Base-by-base conservation (phyloP, 2,329 filamentous ascomycete species). In the Venturia effusa region DNA sequence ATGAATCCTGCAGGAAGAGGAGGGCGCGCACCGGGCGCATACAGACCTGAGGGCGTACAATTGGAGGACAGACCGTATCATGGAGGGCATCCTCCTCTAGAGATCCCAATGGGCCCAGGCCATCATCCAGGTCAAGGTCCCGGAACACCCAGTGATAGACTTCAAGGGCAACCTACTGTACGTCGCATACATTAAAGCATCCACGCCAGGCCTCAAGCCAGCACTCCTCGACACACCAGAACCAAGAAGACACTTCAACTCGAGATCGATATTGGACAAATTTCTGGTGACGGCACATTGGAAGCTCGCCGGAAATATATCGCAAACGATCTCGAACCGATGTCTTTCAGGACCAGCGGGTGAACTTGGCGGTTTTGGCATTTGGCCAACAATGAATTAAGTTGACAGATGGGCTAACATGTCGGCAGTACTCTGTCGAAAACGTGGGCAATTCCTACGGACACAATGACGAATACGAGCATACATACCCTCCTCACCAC, bases 101-200 rank as follows among this genome's bases (percentile, higher is more conserved):
- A 89, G 68, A 90, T 91, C 73, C 88, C 87, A 65, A 82, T 84
- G 76, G 86, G 83, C 4, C 82, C 83, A 64, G 77, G 81, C 59
- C 51, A 57, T 30, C 75, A 57, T 57, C 75, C 79, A 32, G 32
- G 34, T 22, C 32, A 40, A 34, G 75, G 75, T 30, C 72, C 74
- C 61, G 76, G 79, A 65, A 87, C 85, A 24, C 84, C 88, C 0
- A 87, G 85, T 70, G 93, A 97, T 76, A 83, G 87, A 64, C 79
- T 97, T 61, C 85, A 88, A 65, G 82, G 92, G 67, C 92, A 97
- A 74, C 90, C 91, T 61, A 93, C 92, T 64, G 89, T 93, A 76
- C 48, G 19, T 57, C 27, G 30, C 51, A 57, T 34, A 22, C 30
- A 10, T 8, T 32, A 7, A 22, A 15, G 22, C n/a, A 6, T 45